A percentile compares a stretch with the other conserved stretches of the same genome.
Conservation (phyloP, 2,329 filamentous ascomycete genomes). For the Sphaerulina populicola region DNA sequence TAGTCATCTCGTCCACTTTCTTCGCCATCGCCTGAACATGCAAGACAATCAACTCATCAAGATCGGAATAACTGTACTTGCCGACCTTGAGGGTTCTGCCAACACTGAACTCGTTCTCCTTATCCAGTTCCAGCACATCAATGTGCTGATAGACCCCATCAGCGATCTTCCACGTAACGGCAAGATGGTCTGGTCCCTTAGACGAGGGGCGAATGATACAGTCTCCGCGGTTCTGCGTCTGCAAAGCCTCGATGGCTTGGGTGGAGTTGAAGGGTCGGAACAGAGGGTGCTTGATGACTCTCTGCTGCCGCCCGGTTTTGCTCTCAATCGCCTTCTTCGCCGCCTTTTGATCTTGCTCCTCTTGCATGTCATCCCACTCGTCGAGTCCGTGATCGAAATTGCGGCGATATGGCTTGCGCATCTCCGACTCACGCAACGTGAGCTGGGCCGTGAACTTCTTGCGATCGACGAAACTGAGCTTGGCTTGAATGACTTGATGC, state of each 20-base stretch:
- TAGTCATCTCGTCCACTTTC: constrained; percentile 94
- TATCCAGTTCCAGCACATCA: constrained; percentile 91
- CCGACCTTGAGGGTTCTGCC: constrained; percentile 77
- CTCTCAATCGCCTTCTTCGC: constrained; percentile 70
- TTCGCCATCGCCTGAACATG: constrained; percentile 96
- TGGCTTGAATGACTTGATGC: constrained; percentile 80
- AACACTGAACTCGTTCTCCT: constrained; percentile 92
- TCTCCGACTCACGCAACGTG: constrained; percentile 70
- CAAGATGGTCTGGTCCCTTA: constrained; percentile 89
- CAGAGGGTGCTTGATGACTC: constrained; percentile 95
- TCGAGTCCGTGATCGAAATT: constrained; percentile 57
- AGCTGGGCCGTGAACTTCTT: constrained; percentile 77
- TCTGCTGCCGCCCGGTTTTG: constrained; percentile 72
- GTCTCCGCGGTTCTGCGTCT: constrained; percentile 75
- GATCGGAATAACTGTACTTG: constrained; percentile 86
- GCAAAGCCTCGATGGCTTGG: constrained; percentile 88
- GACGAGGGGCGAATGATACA: constrained; percentile 92
- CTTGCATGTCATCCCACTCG: constrained; percentile 65
- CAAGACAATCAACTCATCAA: constrained; percentile 93
- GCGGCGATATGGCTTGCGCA: constrained; percentile 63
- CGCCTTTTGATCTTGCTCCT: constrained; percentile 68
- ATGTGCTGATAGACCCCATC: constrained; percentile 97
- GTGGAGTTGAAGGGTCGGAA: constrained; percentile 89
- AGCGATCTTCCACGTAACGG: constrained; percentile 95
- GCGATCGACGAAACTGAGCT: constrained; percentile 78